Percentiles rank a stretch among this genome's conserved stretches.
Evolutionary conservation across 2,329 filamentous ascomycete genomes (phyloP).

Genomic region (Ambrosiella xylebori): DNA sequence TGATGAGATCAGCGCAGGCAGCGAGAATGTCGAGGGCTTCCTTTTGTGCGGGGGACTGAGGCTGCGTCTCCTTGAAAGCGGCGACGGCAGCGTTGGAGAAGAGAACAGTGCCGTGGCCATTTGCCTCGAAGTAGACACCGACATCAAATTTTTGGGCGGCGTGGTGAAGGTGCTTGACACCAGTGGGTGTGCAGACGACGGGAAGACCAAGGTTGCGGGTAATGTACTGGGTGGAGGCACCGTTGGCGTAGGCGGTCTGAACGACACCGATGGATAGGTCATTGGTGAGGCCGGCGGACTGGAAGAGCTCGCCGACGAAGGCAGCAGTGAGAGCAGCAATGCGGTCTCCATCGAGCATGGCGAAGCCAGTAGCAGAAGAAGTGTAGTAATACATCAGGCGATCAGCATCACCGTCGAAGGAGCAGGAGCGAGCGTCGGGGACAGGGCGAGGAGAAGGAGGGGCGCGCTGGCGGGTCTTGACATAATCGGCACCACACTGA

Average conservation of each 20-base stretch:
- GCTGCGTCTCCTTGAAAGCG: slow-evolving; percentile 60
- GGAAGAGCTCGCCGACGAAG: slow-evolving; percentile 79
- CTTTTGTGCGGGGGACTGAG: slow-evolving; percentile 81
- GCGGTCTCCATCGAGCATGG: slow-evolving; percentile 87
- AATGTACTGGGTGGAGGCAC: slow-evolving; percentile 82
- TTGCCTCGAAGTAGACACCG: slow-evolving; percentile 96
- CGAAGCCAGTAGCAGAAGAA: slow-evolving; percentile 67
- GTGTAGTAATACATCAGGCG: slow-evolving; percentile 90
- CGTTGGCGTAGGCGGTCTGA: slow-evolving; percentile 96
- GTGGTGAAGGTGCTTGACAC: slow-evolving; percentile 94
- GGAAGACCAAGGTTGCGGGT: slow-evolving; percentile 74
- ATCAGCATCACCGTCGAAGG: slow-evolving; percentile 88
- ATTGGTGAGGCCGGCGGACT: slow-evolving; percentile 58
- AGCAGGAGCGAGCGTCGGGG: slow-evolving; percentile 65
- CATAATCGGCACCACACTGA: slow-evolving; percentile 85
- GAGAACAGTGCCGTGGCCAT: slow-evolving; percentile 90
- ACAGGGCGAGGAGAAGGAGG: slow-evolving; percentile 67
- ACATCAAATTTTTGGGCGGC: slow-evolving; percentile 91
- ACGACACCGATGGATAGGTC: slow-evolving; percentile 85
- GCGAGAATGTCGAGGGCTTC: slow-evolving; percentile 71
- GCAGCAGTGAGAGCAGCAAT: slow-evolving; percentile 88
- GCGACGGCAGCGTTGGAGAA: slow-evolving; percentile 75
- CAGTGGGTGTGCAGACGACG: slow-evolving; percentile 83
- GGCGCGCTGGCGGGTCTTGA: slow-evolving; percentile 90
- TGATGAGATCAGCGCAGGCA: slow-evolving; percentile 79